Evolutionary conservation across 768 basidiomycete genomes (phyloP).

Genomic region (Suillus discolor): DNA sequence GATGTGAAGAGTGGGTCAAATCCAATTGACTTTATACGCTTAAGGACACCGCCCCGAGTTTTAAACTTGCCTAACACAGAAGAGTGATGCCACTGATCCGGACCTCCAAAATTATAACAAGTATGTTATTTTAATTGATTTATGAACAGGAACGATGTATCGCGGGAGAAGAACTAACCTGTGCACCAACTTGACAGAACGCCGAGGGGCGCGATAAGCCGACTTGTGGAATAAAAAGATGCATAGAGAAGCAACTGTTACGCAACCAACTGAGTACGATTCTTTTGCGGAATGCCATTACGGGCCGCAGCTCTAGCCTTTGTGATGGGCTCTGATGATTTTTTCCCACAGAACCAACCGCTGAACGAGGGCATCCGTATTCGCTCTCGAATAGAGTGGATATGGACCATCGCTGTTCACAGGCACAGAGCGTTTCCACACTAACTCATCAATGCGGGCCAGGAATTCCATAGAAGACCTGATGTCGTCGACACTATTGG

Average conservation of each 20-base stretch:
- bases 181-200: not conserved
- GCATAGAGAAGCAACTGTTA: no score
- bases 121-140: no score
- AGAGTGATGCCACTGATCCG: no score
- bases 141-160: no score
- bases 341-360: conserved; percentile 34
- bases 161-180: not conserved
- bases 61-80: not conserved
- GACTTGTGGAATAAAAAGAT: not conserved
- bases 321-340: conserved; percentile 20
- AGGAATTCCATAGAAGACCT: conserved; percentile 28
- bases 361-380: conserved; percentile 22
- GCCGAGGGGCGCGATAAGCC: not conserved
- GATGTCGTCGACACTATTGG: conserved; percentile 18
- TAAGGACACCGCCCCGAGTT: not conserved
- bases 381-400: conserved; percentile 28
- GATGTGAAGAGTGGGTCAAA: not conserved
- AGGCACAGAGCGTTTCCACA: conserved; percentile 26
- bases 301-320: not conserved
- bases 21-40: not conserved
- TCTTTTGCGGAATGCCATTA: not conserved
- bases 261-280: not conserved
- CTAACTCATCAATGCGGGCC: conserved; percentile 27
- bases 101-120: no score
- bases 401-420: conserved; percentile 12